These are phyloP conservation scores for Auricularia auricula-judae DNA, from an alignment of 768 basidiomycete species.

Conservation along the genomic window DNA sequence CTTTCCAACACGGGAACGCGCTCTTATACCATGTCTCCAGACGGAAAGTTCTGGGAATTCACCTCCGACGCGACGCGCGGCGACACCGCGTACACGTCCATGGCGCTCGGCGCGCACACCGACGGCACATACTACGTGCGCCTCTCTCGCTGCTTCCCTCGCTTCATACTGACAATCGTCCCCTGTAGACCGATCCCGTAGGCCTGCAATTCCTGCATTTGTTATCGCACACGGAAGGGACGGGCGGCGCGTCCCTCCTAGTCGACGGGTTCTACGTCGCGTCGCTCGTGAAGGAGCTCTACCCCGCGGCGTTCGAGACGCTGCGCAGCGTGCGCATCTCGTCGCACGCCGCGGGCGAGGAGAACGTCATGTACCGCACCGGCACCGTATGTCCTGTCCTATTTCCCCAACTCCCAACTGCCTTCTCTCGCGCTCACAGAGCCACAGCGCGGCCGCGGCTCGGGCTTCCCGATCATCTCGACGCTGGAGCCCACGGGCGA, in stretches of 20 bases:
- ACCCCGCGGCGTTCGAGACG: conserved; percentile 60
- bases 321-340: conserved; percentile 62
- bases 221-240: conserved; percentile 68
- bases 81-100: conserved; percentile 87
- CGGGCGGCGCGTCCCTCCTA: conserved; percentile 81
- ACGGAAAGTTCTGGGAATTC: conserved; percentile 96
- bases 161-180: too few species aligned
- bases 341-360: conserved; percentile 83
- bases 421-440: background rate
- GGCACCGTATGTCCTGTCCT: background rate
- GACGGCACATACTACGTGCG: conserved; percentile 64
- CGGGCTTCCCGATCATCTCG: background rate
- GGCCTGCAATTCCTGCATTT: conserved; percentile 96
- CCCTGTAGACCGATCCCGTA: conserved; percentile 71
- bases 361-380: conserved; percentile 18
- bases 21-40: conserved; percentile 25
- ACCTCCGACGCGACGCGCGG: conserved; percentile 84
- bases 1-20: background rate
- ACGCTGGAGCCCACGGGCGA: conserved; percentile 17
- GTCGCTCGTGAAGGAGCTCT: conserved; percentile 56
- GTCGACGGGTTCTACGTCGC: conserved; percentile 95
- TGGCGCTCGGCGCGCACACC: conserved; percentile 79
- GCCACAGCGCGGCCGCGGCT: background rate
- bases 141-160: conserved; percentile 3
- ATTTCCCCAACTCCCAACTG: background rate